Conservation (phyloP, 83 land plant genomes). For the Thuja plicata region DNA sequence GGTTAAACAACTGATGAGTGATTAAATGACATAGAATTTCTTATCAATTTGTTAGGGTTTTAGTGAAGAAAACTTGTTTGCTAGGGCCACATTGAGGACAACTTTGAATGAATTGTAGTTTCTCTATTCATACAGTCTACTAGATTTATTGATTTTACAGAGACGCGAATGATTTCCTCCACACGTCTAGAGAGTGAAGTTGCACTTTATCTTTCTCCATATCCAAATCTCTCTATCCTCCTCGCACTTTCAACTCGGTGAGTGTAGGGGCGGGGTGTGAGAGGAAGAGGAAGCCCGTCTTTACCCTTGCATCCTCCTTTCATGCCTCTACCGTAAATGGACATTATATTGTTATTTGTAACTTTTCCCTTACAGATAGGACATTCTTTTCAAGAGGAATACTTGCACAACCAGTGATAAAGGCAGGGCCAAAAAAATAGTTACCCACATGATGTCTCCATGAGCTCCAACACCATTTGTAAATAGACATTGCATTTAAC, state of each 20-base stretch:
- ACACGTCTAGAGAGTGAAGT: not conserved
- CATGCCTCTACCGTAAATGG: slow-evolving; percentile 59
- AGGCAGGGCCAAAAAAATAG: slow-evolving; percentile 71
- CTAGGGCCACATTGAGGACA: no score
- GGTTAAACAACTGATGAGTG: no score
- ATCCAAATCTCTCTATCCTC: not conserved
- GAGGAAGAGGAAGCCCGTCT: not conserved
- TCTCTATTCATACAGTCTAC: no score
- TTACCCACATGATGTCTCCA: slow-evolving; percentile 60
- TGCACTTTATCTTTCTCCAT: not conserved
- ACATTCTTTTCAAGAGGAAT: slow-evolving; percentile 27
- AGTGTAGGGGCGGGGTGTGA: not conserved
- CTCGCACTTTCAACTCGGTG: slow-evolving; percentile 7
- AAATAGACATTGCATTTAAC: slow-evolving; percentile 62
- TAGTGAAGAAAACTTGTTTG: no score
- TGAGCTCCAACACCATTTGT: slow-evolving; percentile 41
- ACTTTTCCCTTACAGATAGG: slow-evolving; percentile 61
- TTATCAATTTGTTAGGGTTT: no score
- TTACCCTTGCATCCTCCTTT: not conserved
- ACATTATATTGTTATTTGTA: slow-evolving; percentile 29
- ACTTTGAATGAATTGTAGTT: no score
- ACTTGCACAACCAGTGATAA: slow-evolving; percentile 46
- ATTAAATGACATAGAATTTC: no score
- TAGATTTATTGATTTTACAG: no score
- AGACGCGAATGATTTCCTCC: not conserved